These are phyloP conservation scores for Hortaea werneckii DNA, from an alignment of 2,329 filamentous ascomycete species.

Conservation along the genomic window DNA sequence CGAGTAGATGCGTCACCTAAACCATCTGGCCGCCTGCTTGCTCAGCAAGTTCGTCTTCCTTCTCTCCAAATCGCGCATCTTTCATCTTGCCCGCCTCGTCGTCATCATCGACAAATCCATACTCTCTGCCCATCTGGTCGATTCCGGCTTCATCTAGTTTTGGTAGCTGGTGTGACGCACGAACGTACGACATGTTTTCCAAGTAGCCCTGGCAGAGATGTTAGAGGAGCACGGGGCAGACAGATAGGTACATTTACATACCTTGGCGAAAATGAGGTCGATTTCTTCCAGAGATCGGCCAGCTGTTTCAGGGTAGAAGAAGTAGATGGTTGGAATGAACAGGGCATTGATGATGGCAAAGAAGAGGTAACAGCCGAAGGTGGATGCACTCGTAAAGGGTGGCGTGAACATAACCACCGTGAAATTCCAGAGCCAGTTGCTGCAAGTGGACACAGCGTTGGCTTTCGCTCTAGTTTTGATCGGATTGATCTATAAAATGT, in stretches of 20 bases:
- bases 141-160: constrained; percentile 24
- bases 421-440: constrained; percentile 36
- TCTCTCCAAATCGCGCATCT: constrained; percentile 13
- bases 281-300: constrained; percentile 48
- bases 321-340: constrained; percentile 48
- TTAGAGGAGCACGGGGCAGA: not conserved
- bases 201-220: constrained; percentile 7
- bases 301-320: constrained; percentile 43
- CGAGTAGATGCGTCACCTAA: constrained; percentile 1
- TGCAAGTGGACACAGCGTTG: constrained; percentile 44
- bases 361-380: constrained; percentile 30
- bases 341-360: constrained; percentile 43
- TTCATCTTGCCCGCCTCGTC: constrained; percentile 23
- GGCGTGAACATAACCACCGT: constrained; percentile 32
- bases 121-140: constrained; percentile 23
- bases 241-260: not conserved
- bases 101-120: constrained; percentile 23
- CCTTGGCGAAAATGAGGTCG: constrained; percentile 31
- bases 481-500: constrained; percentile 33
- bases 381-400: constrained; percentile 20
- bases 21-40: constrained; percentile 8
- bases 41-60: constrained; percentile 10
- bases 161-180: constrained; percentile 27
- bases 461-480: constrained; percentile 47
- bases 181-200: constrained; percentile 27